phyloP scores from a whole-genome alignment of 371 early-diverging fungal genomes.

The Cokeromyces recurvatus region DNA sequence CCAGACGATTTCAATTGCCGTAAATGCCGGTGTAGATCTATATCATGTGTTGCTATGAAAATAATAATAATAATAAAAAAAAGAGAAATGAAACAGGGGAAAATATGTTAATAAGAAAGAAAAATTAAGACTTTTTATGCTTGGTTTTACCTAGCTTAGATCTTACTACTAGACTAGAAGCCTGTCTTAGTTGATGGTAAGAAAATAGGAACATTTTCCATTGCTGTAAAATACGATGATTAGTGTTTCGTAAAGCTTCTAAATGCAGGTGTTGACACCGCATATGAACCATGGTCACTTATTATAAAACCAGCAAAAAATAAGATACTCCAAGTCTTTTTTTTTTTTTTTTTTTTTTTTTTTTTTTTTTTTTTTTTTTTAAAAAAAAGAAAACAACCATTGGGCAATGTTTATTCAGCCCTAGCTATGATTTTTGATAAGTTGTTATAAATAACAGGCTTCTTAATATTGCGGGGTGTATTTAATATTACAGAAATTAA shows the following conservation, averaged over 20 bases:
- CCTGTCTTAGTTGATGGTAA: constrained; percentile 6
- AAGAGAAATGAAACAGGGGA: background rate
- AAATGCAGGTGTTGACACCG: constrained; percentile 37
- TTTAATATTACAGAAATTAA: too few species aligned
- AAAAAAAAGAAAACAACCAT: too few species aligned
- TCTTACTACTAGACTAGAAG: constrained; percentile 5
- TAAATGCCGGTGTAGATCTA: too few species aligned
- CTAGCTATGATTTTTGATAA: background rate
- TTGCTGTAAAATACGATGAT: constrained; percentile 23
- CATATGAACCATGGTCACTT: constrained; percentile 21
- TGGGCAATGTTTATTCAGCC: background rate
- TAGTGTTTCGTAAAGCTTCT: constrained; percentile 15
- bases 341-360: too few species aligned
- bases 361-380: too few species aligned
- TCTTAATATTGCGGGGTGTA: too few species aligned
- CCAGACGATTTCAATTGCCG: too few species aligned
- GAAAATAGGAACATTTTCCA: constrained; percentile 19
- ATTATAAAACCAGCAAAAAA: too few species aligned
- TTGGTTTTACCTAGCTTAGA: constrained; percentile 11
- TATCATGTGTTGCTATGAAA: too few species aligned
- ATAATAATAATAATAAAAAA: background rate
- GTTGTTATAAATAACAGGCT: background rate
- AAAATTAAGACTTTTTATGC: background rate
- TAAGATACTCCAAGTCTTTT: too few species aligned
- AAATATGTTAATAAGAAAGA: too few species aligned